Conservation (phyloP, 78 protist species). For the Dictyostelium brefeldianum region DNA sequence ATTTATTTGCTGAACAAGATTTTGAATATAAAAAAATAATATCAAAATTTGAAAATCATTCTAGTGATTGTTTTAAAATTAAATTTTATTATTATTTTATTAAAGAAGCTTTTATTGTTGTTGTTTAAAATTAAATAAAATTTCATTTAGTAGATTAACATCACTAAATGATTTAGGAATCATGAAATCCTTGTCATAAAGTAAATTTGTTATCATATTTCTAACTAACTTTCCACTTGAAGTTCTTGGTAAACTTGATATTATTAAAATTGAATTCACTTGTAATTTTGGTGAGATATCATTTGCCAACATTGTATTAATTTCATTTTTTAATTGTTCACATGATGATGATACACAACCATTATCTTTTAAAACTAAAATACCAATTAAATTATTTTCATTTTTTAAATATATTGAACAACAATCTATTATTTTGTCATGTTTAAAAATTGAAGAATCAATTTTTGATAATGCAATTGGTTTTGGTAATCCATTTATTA, state of each 20-base stretch:
- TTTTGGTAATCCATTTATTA: constrained; percentile 81
- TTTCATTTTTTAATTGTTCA: background rate
- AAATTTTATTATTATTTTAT: too few species aligned
- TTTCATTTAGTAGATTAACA: too few species aligned
- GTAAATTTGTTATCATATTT: background rate
- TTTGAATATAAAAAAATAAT: too few species aligned
- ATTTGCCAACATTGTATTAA: background rate
- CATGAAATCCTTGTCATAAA: background rate
- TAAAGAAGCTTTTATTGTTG: too few species aligned
- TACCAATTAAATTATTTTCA: constrained; percentile 62
- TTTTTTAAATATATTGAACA: constrained; percentile 88
- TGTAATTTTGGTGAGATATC: background rate
- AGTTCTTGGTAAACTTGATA: background rate
- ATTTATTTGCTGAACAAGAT: too few species aligned
- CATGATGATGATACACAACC: too few species aligned
- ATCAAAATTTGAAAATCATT: too few species aligned
- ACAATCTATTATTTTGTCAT: constrained; percentile 67
- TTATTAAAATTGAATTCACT: background rate
- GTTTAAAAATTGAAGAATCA: constrained; percentile 75
- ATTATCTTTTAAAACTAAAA: background rate
- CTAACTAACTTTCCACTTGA: constrained; percentile 24
- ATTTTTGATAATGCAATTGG: constrained; percentile 84
- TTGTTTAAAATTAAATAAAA: too few species aligned
- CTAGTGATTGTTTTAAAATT: too few species aligned
- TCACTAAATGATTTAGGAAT: background rate